Base-by-base conservation (phyloP, 2,329 filamentous ascomycete species). In the Aspergillus calidoustus region DNA sequence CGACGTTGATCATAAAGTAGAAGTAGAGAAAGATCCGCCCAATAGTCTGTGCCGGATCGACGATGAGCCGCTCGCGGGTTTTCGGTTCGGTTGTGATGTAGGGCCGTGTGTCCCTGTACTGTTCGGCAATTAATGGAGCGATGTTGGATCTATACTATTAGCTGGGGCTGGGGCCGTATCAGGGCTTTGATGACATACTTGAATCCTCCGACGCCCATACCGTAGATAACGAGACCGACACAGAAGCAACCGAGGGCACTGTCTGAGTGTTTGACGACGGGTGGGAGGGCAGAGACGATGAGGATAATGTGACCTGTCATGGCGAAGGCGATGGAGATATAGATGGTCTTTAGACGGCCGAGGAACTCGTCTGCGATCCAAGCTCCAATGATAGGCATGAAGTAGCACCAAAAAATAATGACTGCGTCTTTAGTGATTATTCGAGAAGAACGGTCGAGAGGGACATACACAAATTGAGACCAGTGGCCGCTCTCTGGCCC, bases 131-230 rank as follows among this genome's bases (percentile, higher is more conserved):
- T 31, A 91, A 80, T 0, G 89, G 88, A 0, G 88, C 88, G 49
- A 93, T 90, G 73, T 93, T 93, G 66, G 89, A 86, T 22, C 68
- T 70, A 43, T 46, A 23, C 7, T 1, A 17, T 60, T 52, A 55
- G 48, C 15, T 11, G 13, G 25, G 19, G 19, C 19, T 19, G 19
- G 19, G 19, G 28, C 7, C 28, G 17, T 30, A 3, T 48, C 4
- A n/a, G 11, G 17, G 28, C 3, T 3, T 19, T 3, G 8, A 17
- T 13, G n/a, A 54, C 57, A 7, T 67, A 71, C 81, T 93, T 93
- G 84, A 93, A 92, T 68, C 91, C 89, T 61, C 91, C 91, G 1
- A 89, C 91, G 44, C 91, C 91, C 38, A 91, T 77, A 22, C 89
- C 89, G 69, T 92, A 85, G 70, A 92, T 82, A 54, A 91, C 77